Evolutionary conservation across 1,139 yeast species (phyloP).

Genomic region (Scheffersomyces cryptocercus): DNA sequence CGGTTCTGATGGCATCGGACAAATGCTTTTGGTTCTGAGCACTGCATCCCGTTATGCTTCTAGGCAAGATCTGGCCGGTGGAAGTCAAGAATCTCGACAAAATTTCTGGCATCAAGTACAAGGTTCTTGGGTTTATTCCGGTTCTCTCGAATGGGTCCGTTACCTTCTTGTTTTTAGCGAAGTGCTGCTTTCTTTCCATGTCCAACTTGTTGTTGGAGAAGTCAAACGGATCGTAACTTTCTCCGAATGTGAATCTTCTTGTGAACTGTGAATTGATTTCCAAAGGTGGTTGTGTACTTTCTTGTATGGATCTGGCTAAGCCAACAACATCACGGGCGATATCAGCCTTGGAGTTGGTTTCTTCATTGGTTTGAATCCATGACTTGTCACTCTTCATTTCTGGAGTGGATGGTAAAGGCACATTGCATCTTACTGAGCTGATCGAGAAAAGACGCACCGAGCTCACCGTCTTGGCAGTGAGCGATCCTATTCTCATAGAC

Average conservation of each 20-base stretch:
- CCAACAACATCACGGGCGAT: conserved; percentile 25
- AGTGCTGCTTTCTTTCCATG: conserved; percentile 31
- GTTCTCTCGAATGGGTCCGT: conserved; percentile 50
- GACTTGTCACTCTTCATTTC: conserved; percentile 34
- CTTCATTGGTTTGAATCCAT: conserved; percentile 24
- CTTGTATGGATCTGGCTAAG: conserved; percentile 32
- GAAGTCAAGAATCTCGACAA: conserved; percentile 58
- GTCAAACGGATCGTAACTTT: conserved; percentile 73
- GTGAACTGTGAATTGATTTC: conserved; percentile 34
- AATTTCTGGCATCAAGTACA: conserved; percentile 65
- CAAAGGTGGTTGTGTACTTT: conserved; percentile 25
- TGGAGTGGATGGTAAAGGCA: conserved; percentile 26
- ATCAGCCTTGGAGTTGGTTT: conserved; percentile 6
- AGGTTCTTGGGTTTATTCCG: conserved; percentile 63
- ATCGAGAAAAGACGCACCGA: conserved; percentile 6
- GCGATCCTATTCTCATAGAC: too few relatives aligned
- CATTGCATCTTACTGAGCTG: conserved; percentile 5
- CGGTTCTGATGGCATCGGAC: conserved; percentile 67
- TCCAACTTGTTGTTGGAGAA: conserved; percentile 55
- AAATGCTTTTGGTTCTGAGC: conserved; percentile 62
- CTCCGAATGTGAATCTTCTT: conserved; percentile 42
- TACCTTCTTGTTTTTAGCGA: conserved; percentile 15
- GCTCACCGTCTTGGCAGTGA: neutral
- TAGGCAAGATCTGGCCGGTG: conserved; percentile 68
- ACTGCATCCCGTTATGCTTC: conserved; percentile 67